phyloP scores from a whole-genome alignment of 495 filamentous ascomycete species.

The Poronia punctata region DNA sequence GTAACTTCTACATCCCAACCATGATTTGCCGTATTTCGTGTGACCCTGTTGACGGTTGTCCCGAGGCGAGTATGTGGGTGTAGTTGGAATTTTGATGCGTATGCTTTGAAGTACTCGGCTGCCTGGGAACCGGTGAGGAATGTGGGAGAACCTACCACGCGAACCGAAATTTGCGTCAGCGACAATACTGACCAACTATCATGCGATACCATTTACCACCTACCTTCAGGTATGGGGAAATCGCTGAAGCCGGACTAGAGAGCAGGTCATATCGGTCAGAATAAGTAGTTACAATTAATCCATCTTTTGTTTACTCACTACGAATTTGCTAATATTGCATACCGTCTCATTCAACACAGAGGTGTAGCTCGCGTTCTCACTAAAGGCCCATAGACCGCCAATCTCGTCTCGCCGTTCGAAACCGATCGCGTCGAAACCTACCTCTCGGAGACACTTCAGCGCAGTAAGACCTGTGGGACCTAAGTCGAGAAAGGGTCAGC shows the following conservation, averaged over 20 bases:
- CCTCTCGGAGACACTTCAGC: constrained; percentile 15
- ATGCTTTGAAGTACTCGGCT: constrained; percentile 10
- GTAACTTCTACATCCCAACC: constrained; percentile 11
- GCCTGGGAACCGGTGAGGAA: constrained; percentile 7
- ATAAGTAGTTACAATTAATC: not conserved
- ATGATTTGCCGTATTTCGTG: constrained; percentile 4
- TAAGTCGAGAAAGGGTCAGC: not conserved
- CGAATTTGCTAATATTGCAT: constrained; percentile 15
- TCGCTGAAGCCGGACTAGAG: constrained; percentile 13
- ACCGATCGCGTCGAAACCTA: constrained; percentile 12
- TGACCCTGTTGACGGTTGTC: constrained; percentile 8
- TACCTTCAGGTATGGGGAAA: constrained; percentile 10
- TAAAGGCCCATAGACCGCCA: constrained; percentile 18
- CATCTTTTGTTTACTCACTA: constrained; percentile 5
- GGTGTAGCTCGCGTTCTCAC: constrained; percentile 3
- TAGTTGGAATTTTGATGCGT: constrained; percentile 10
- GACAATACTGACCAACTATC: no score
- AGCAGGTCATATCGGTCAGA: not conserved
- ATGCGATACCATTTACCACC: no score
- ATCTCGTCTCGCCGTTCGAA: constrained; percentile 17
- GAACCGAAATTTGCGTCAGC: no score
- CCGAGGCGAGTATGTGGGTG: constrained; percentile 4
- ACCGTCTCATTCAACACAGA: constrained; percentile 11
- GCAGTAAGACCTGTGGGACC: constrained; percentile 13
- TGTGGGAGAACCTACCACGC: constrained; percentile 5